Percentiles rank a stretch among this genome's conserved stretches.
phyloP scores from a whole-genome alignment of 257 asterid species.

The Solanum raphanifolium region DNA sequence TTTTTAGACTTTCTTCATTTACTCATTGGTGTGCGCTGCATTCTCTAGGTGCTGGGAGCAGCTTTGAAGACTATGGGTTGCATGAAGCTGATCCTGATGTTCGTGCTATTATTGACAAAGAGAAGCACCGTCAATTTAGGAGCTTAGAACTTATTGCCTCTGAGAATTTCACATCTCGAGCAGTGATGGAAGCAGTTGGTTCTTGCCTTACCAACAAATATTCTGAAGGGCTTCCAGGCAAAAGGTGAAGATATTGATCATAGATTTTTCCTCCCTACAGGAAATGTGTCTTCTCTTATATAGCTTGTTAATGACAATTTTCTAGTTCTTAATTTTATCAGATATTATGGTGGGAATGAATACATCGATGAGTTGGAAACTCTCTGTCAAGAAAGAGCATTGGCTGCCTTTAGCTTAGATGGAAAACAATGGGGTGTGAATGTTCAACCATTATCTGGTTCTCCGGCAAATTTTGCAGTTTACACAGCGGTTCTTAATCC shows the following conservation, averaged over 20 bases:
- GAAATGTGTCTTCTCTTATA: neutral
- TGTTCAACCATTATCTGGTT: slow-evolving; percentile 91
- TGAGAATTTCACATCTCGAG: slow-evolving; percentile 91
- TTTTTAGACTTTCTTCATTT: neutral
- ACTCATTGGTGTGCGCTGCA: neutral
- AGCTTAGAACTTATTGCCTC: slow-evolving; percentile 94
- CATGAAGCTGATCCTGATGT: slow-evolving; percentile 75
- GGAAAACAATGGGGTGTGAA: slow-evolving; percentile 78
- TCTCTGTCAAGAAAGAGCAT: slow-evolving; percentile 92
- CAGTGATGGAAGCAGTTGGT: slow-evolving; percentile 99
- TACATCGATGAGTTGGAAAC: slow-evolving; percentile 80
- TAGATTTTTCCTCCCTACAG: neutral
- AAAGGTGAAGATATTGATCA: slow-evolving; percentile 38
- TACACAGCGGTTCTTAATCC: slow-evolving; percentile 88
- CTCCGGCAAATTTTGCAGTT: slow-evolving; percentile 95
- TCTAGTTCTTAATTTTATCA: slow-evolving; percentile 1
- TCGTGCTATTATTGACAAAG: slow-evolving; percentile 52
- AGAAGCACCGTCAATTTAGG: slow-evolving; percentile 83
- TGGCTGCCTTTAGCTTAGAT: slow-evolving; percentile 79
- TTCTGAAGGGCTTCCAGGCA: slow-evolving; percentile 94
- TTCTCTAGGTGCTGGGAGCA: slow-evolving; percentile 39
- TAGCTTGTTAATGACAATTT: neutral
- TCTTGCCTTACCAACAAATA: slow-evolving; percentile 95
- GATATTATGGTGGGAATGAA: slow-evolving; percentile 93
- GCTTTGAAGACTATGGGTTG: slow-evolving; percentile 53